Conservation (phyloP, 2,329 filamentous ascomycete species). For the Blumeria graminis region DNA sequence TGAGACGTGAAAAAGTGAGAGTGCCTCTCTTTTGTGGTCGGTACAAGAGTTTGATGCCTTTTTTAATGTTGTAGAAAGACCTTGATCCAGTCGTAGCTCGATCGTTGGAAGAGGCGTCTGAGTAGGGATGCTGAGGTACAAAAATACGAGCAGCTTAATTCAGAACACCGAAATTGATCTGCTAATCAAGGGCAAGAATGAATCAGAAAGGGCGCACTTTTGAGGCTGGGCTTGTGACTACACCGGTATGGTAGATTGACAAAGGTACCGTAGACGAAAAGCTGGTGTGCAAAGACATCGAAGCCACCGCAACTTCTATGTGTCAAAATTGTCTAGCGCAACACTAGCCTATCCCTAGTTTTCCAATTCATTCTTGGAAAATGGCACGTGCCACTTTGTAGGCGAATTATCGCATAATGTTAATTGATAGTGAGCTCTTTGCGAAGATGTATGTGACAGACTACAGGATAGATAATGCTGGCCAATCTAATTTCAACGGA, state of each 20-base stretch:
- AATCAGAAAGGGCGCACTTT: conserved; percentile 5
- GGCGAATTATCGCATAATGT: too few species aligned
- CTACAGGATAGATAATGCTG: too few species aligned
- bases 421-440: too few species aligned
- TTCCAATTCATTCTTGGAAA: too few species aligned
- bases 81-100: background rate
- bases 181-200: conserved; percentile 4
- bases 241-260: conserved; percentile 7
- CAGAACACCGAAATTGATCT: conserved; percentile 3
- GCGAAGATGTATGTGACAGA: too few species aligned
- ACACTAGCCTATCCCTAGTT: too few species aligned
- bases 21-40: conserved; percentile 6
- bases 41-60: conserved; percentile 5
- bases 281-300: background rate
- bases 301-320: too few species aligned
- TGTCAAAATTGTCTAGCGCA: too few species aligned
- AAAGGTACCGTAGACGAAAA: background rate
- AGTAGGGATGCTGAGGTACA: background rate
- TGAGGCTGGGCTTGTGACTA: conserved; percentile 9
- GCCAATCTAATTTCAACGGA: too few species aligned
- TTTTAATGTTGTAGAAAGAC: conserved; percentile 1
- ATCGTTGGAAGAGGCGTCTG: background rate
- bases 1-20: conserved; percentile 9
- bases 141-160: background rate
- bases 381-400: too few species aligned